Evolutionary conservation across 1,284 basidiomycete species (phyloP).

Genomic region (Trichosporon coremiiforme): DNA sequence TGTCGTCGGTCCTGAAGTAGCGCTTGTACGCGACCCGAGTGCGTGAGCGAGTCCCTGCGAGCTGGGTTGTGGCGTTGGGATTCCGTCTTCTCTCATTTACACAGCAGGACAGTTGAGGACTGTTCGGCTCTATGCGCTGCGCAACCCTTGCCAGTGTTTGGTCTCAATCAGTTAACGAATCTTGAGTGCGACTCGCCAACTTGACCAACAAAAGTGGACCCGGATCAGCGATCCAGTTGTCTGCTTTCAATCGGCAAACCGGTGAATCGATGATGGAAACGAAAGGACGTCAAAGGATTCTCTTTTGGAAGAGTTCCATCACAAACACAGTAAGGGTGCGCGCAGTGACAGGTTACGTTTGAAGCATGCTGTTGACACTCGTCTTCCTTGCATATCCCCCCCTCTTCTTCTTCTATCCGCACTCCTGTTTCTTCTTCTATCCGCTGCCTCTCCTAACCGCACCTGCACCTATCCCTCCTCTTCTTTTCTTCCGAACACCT

Average conservation of each 20-base stretch:
- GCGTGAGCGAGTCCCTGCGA: slow-evolving; percentile 33
- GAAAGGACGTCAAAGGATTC: slow-evolving; percentile 1
- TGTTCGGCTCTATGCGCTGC: slow-evolving; percentile 16
- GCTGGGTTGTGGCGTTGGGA: slow-evolving; percentile 39
- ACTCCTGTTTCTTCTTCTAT: slow-evolving; percentile 17
- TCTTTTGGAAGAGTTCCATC: slow-evolving; percentile 25
- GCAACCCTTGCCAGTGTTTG: slow-evolving; percentile 18
- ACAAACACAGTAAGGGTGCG: slow-evolving; percentile 32
- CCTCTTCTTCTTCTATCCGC: slow-evolving; percentile 19
- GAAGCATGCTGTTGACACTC: slow-evolving; percentile 36
- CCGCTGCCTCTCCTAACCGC: slow-evolving; percentile 21
- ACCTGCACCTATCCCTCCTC: slow-evolving; percentile 23
- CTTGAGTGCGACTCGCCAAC: slow-evolving; percentile 13
- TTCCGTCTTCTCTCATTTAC: slow-evolving; percentile 13
- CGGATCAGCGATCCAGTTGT: slow-evolving; percentile 24
- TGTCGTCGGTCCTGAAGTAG: slow-evolving; percentile 27
- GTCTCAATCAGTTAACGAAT: slow-evolving; percentile 16
- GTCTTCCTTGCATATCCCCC: slow-evolving; percentile 20
- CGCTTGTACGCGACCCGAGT: slow-evolving; percentile 25
- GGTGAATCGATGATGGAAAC: slow-evolving; percentile 16
- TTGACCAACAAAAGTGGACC: slow-evolving; percentile 16
- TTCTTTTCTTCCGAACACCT: slow-evolving; percentile 23
- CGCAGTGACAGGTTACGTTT: slow-evolving; percentile 25
- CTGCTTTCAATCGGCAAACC: slow-evolving; percentile 10
- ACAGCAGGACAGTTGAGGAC: slow-evolving; percentile 15